A percentile compares a stretch with the other conserved stretches of the same genome.
These are phyloP conservation scores for Juglanconis oblonga DNA, from an alignment of 2,329 filamentous ascomycete species.

Conservation along the genomic window DNA sequence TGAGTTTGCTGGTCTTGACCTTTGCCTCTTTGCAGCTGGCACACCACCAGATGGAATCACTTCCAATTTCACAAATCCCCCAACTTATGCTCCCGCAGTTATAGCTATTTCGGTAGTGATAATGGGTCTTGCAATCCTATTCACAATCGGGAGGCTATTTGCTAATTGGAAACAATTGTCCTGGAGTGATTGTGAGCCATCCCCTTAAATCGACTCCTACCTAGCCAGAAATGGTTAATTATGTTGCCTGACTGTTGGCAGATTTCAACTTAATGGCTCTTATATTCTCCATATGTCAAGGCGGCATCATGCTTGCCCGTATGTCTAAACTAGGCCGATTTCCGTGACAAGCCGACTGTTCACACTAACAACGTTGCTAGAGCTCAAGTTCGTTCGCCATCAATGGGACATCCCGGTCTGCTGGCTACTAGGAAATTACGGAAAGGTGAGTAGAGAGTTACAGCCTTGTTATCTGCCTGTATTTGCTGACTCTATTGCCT, in stretches of 20 bases:
- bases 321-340: background rate
- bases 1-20: background rate
- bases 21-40: background rate
- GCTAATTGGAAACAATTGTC: conserved; percentile 6
- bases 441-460: conserved; percentile 3
- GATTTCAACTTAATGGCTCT: background rate
- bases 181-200: background rate
- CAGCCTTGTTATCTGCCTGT: background rate
- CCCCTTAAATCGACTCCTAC: background rate
- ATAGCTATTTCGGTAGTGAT: background rate
- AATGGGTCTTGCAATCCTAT: background rate
- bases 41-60: background rate
- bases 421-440: conserved; percentile 17
- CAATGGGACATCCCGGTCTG: conserved; percentile 19
- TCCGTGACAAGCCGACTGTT: background rate
- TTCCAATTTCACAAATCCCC: conserved; percentile 3
- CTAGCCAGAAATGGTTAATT: background rate
- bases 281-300: background rate
- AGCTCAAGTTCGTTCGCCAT: conserved; percentile 17
- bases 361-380: background rate
- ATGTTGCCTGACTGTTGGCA: background rate
- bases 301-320: background rate
- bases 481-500: background rate
- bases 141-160: background rate
- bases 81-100: background rate